Conservation (phyloP, 225 moss, liverwort and hornwort genomes). For the Takakia lepidozioides region DNA sequence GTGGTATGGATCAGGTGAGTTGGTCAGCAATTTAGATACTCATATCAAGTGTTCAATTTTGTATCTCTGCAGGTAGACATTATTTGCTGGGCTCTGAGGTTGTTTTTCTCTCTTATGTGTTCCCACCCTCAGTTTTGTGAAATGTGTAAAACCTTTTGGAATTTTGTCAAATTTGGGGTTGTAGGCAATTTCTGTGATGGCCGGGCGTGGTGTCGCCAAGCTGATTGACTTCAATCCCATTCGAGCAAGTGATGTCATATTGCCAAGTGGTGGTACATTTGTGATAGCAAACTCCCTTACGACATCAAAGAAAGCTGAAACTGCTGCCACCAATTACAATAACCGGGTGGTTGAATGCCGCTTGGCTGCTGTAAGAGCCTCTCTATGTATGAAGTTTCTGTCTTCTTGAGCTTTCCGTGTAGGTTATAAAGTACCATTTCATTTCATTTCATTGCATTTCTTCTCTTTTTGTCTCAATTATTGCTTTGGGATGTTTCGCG, state of each 20-base stretch:
- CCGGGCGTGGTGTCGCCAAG: constrained; percentile 74
- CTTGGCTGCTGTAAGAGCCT: constrained; percentile 66
- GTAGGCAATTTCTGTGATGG: constrained; percentile 93
- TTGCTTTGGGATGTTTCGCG: too few species aligned
- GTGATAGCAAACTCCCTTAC: constrained; percentile 96
- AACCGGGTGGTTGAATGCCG: constrained; percentile 97
- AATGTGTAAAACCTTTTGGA: too few species aligned
- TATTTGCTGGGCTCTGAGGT: too few species aligned
- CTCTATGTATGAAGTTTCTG: neutral
- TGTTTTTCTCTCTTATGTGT: too few species aligned
- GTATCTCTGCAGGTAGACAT: too few species aligned
- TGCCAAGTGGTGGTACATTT: constrained; percentile 66
- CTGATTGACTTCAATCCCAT: constrained; percentile 85
- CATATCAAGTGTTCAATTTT: too few species aligned
- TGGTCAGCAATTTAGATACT: too few species aligned
- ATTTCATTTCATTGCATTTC: too few species aligned
- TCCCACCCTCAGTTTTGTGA: too few species aligned
- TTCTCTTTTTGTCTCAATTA: too few species aligned
- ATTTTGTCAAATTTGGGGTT: too few species aligned
- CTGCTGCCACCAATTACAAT: constrained; percentile 92
- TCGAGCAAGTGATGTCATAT: constrained; percentile 66
- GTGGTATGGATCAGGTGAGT: constrained; percentile 90
- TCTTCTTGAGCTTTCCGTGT: neutral
- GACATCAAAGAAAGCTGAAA: constrained; percentile 90
- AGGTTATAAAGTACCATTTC: too few species aligned